Evolutionary conservation across 768 basidiomycete genomes (phyloP).

Genomic region (Leccinum uliginosum): DNA sequence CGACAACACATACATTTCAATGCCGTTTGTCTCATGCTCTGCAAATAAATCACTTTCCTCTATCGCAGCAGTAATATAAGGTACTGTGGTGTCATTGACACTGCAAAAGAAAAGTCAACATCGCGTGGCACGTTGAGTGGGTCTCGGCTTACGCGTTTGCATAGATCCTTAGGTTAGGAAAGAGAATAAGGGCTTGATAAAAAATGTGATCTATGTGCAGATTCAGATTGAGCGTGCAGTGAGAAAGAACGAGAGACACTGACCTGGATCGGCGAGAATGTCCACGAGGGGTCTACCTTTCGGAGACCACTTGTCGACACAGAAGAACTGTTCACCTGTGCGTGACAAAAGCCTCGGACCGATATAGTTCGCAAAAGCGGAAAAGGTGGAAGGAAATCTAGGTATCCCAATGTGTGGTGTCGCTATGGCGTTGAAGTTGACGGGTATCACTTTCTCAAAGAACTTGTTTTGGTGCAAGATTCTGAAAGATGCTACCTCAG

Average conservation of each 20-base stretch:
- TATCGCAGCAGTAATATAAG: conserved; percentile 75
- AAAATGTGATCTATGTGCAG: conserved; percentile 60
- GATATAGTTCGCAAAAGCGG: conserved; percentile 46
- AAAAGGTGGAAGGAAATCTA: conserved; percentile 55
- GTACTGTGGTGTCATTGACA: conserved; percentile 74
- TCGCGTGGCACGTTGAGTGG: neutral
- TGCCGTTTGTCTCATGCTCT: conserved; percentile 49
- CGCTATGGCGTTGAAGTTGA: conserved; percentile 81
- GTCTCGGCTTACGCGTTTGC: conserved; percentile 62
- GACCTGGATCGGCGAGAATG: conserved; percentile 78
- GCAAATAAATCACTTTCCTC: conserved; percentile 65
- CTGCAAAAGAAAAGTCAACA: conserved; percentile 30
- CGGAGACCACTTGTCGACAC: conserved; percentile 66
- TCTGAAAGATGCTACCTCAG: conserved; percentile 30
- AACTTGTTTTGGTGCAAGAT: conserved; percentile 64
- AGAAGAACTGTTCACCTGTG: conserved; percentile 78
- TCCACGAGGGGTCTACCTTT: conserved; percentile 65
- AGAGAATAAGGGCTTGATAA: conserved; percentile 63
- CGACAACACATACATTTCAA: conserved; percentile 50
- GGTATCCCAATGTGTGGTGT: conserved; percentile 81
- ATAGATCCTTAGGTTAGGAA: conserved; percentile 69
- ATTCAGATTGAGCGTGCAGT: neutral
- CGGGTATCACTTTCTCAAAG: conserved; percentile 64
- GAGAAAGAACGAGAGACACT: conserved; percentile 16
- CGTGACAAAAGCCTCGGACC: conserved; percentile 71